Percentiles rank a stretch among this genome's conserved stretches.
phyloP scores from a whole-genome alignment of 768 basidiomycete species.

The Macrolepiota albuminosa region DNA sequence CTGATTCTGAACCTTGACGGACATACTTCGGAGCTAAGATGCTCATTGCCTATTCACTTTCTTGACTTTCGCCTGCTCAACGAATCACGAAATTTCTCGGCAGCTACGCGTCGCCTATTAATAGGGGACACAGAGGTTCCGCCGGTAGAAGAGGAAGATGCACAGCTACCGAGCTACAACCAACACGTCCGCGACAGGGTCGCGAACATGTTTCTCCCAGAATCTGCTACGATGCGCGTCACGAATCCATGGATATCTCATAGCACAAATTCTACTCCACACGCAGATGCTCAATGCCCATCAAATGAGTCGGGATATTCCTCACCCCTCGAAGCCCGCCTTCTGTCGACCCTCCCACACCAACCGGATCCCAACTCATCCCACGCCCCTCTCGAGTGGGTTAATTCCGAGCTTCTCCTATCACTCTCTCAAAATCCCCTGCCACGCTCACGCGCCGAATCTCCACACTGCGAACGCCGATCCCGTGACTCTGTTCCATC shows the following conservation, averaged over 20 bases:
- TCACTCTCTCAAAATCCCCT: slow-evolving; percentile 44
- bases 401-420: slow-evolving; percentile 80
- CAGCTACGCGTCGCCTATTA: slow-evolving; percentile 72
- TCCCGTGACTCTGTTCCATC: slow-evolving; percentile 12
- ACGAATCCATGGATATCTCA: slow-evolving; percentile 56
- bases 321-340: slow-evolving; percentile 35
- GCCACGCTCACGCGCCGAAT: slow-evolving; percentile 22
- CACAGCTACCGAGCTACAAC: slow-evolving; percentile 83
- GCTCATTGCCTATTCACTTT: slow-evolving; percentile 85
- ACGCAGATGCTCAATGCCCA: slow-evolving; percentile 15
- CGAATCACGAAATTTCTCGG: slow-evolving; percentile 70
- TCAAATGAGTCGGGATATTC: slow-evolving; percentile 27
- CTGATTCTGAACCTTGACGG: slow-evolving; percentile 83
- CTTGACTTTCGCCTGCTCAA: slow-evolving; percentile 69
- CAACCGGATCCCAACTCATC: slow-evolving; percentile 35
- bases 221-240: slow-evolving; percentile 57
- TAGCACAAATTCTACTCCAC: slow-evolving; percentile 31
- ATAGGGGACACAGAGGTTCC: slow-evolving; percentile 35
- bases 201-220: slow-evolving; percentile 69
- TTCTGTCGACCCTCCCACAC: slow-evolving; percentile 39
- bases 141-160: slow-evolving; percentile 48
- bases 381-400: slow-evolving; percentile 62
- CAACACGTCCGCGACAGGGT: slow-evolving; percentile 90
- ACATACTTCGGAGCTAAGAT: slow-evolving; percentile 91
- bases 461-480: slow-evolving; percentile 11